These are phyloP conservation scores for Penicillium sp. DNA, from an alignment of 2,329 filamentous ascomycete genomes.

Conservation along the genomic window DNA sequence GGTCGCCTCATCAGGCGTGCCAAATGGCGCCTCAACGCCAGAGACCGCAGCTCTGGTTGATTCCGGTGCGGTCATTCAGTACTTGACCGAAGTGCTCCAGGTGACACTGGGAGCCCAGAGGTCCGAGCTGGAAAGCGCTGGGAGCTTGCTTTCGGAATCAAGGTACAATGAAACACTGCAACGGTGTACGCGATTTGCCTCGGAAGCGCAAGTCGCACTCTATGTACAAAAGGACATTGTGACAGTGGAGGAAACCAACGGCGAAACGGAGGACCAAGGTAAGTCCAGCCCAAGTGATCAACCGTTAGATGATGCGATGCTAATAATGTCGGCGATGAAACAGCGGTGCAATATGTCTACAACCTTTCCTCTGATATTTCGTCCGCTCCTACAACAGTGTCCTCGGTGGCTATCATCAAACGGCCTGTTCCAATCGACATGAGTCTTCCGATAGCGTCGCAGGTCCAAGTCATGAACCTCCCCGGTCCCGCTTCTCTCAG, in stretches of 20 bases:
- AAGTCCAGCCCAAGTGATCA: slow-evolving; percentile 18
- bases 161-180: slow-evolving; percentile 76
- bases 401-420: slow-evolving; percentile 87
- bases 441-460: slow-evolving; percentile 73
- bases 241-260: slow-evolving; percentile 51
- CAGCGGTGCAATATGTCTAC: slow-evolving; percentile 62
- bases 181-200: slow-evolving; percentile 83
- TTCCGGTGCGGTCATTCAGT: slow-evolving; percentile 67
- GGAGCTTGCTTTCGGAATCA: slow-evolving; percentile 75
- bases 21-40: slow-evolving; percentile 36
- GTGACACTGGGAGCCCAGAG: slow-evolving; percentile 72
- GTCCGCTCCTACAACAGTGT: slow-evolving; percentile 70
- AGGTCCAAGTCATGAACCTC: slow-evolving; percentile 90
- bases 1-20: slow-evolving; percentile 37
- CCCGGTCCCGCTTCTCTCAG: slow-evolving; percentile 74
- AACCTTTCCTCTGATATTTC: slow-evolving; percentile 78
- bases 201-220: slow-evolving; percentile 79
- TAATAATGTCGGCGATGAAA: slow-evolving; percentile 22
- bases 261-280: slow-evolving; percentile 42
- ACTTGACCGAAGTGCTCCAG: slow-evolving; percentile 68
- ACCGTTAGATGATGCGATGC: not conserved
- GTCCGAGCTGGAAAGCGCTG: slow-evolving; percentile 74
- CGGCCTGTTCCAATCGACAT: slow-evolving; percentile 84
- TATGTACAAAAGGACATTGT: slow-evolving; percentile 81
- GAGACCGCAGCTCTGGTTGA: slow-evolving; percentile 51